Base-by-base conservation (phyloP, 2,329 filamentous ascomycete species). In the Fusarium mexicanum region DNA sequence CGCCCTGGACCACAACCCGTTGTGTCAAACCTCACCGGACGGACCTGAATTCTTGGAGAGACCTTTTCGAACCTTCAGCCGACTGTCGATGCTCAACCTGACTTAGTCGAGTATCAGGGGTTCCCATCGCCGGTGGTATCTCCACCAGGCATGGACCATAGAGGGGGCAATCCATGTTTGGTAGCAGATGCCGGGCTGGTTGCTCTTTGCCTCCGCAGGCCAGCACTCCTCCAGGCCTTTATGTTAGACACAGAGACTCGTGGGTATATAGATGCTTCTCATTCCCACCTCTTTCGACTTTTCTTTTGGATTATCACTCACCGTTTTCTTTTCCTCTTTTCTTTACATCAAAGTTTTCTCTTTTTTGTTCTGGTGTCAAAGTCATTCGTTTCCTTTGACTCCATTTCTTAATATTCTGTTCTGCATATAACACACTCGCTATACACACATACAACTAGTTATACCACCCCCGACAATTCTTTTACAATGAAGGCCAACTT, bases 311-410 rank as follows among this genome's bases (percentile, higher is more conserved):
- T 73, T 69, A 77, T 76, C 77, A 75, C 65, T 66, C 75, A 74
- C 71, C 66, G 71, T 76, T 75, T 73, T 75, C 71, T 77, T 72
- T 78, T 78, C 75, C 72, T 73, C 72, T 78, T 76, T 71, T 69
- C 59, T 73, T 76, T 69, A 67, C 66, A 71, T 62, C 65, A 75
- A 63, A 69, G 29, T 67, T 73, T 31, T 69, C 63, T 72, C 68
- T 79, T 76, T 80, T 72, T 61, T 58, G 77, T 77, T 65, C 69
- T 58, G 69, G 76, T 77, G 82, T 82, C 85, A 88, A 87, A 87
- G 85, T 86, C 87, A 88, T 86, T 90, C 87, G 86, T 85, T 90
- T 84, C 82, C 86, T 88, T 88, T 86, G 82, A 76, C 76, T 71
- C 73, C 63, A 62, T 74, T 71, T 71, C 75, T 77, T 77, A 76